Conservation (phyloP, 805 yeast genomes). For the Wickerhamomyces subpelliculosus region DNA sequence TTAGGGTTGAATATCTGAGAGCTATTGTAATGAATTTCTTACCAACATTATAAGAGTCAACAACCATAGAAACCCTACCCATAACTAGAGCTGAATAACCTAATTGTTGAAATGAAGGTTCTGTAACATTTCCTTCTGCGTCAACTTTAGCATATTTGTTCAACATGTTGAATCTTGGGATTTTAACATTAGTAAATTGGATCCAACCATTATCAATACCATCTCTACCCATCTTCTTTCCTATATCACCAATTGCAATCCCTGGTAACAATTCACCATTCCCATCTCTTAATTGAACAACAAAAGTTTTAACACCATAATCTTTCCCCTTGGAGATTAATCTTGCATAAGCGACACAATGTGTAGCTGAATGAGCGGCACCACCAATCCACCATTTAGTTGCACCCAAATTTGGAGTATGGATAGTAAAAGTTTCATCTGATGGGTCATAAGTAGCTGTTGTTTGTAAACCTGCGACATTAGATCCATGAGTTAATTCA, state of each 20-base stretch:
- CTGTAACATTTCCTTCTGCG: slow-evolving; percentile 60
- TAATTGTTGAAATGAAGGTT: slow-evolving; percentile 78
- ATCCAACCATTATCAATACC: slow-evolving; percentile 98
- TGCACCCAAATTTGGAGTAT: slow-evolving; percentile 88
- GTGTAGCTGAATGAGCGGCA: slow-evolving; percentile 92
- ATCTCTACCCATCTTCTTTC: slow-evolving; percentile 92
- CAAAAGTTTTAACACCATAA: slow-evolving; percentile 87
- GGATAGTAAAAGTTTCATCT: slow-evolving; percentile 62
- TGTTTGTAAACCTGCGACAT: slow-evolving; percentile 91
- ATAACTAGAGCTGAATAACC: slow-evolving; percentile 82
- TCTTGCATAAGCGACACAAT: slow-evolving; percentile 79
- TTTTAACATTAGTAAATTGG: slow-evolving; percentile 75
- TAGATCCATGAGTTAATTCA: slow-evolving; percentile 88
- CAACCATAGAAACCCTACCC: slow-evolving; percentile 88
- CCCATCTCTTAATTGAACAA: slow-evolving; percentile 80
- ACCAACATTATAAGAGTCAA: slow-evolving; percentile 75
- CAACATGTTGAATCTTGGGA: slow-evolving; percentile 80
- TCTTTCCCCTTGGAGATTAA: slow-evolving; percentile 76
- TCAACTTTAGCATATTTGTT: slow-evolving; percentile 71
- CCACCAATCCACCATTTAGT: slow-evolving; percentile 99
- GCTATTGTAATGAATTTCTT: slow-evolving; percentile 81
- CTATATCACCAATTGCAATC: slow-evolving; percentile 82
- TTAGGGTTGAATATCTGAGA: slow-evolving; percentile 77
- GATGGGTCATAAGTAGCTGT: slow-evolving; percentile 70
- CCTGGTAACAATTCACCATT: slow-evolving; percentile 74